These are phyloP conservation scores for Pseudoperonospora humuli DNA, from an alignment of 352 stramenopile genomes.

Conservation along the genomic window DNA sequence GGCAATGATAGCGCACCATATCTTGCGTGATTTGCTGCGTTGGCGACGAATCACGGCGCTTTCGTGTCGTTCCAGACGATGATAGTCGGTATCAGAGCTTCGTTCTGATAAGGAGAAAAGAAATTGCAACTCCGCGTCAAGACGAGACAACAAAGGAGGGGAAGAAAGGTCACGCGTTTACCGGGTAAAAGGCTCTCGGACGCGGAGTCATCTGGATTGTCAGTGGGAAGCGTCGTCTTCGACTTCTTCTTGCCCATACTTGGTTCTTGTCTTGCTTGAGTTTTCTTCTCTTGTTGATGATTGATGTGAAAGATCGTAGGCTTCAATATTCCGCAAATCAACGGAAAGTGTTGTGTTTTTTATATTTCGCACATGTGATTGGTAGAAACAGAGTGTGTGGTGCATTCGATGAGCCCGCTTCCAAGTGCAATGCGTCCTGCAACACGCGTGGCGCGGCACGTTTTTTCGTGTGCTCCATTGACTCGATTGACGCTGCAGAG, in stretches of 20 bases:
- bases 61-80: slow-evolving; percentile 26
- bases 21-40: slow-evolving; percentile 55
- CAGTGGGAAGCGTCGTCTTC: slow-evolving; percentile 36
- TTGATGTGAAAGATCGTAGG: slow-evolving; percentile 24
- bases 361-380: slow-evolving; percentile 2
- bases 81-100: slow-evolving; percentile 22
- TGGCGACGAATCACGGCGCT: slow-evolving; percentile 36
- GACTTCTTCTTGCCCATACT: slow-evolving; percentile 57
- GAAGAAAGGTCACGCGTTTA: slow-evolving; percentile 11
- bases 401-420: slow-evolving; percentile 8
- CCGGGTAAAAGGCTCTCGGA: slow-evolving; percentile 44
- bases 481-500: not conserved
- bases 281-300: slow-evolving; percentile 4
- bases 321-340: slow-evolving; percentile 30
- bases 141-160: not conserved
- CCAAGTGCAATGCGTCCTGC: slow-evolving; percentile 8
- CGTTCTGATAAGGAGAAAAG: slow-evolving; percentile 3
- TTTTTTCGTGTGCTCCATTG: not conserved
- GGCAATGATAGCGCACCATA: slow-evolving; percentile 80
- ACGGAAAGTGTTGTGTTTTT: not conserved
- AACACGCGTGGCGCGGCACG: slow-evolving; percentile 1
- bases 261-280: slow-evolving; percentile 3
- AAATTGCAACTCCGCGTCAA: slow-evolving; percentile 10
- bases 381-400: slow-evolving; percentile 5
- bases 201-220: slow-evolving; percentile 33